Conservation (phyloP, 2,329 filamentous ascomycete species). For the Botrytis medusae region DNA sequence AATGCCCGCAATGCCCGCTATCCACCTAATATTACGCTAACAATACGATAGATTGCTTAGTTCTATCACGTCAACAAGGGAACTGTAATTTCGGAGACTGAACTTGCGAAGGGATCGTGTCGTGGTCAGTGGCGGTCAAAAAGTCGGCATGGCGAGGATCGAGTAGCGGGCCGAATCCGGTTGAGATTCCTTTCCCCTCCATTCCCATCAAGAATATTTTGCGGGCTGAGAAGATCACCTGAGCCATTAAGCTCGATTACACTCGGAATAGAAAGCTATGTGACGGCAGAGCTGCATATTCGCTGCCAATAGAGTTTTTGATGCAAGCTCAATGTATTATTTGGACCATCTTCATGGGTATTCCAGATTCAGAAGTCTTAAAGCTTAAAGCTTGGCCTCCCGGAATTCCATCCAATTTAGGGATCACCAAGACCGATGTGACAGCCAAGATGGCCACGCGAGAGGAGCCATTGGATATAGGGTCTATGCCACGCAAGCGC, state of each 20-base stretch:
- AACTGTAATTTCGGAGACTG: background rate
- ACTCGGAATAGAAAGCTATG: background rate
- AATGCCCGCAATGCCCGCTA: background rate
- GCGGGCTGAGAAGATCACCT: slow-evolving; percentile 5
- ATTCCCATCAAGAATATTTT: background rate
- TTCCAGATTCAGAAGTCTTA: background rate
- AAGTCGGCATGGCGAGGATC: background rate
- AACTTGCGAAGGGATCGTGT: background rate
- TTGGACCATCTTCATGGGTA: background rate
- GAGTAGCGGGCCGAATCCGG: background rate
- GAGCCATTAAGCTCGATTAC: background rate
- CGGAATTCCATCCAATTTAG: background rate
- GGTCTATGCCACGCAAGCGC: background rate
- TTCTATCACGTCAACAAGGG: background rate
- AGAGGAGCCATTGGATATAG: slow-evolving; percentile 2
- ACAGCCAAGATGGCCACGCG: background rate
- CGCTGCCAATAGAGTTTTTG: background rate
- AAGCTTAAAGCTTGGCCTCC: background rate
- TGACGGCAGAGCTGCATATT: slow-evolving; percentile 11
- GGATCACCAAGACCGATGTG: background rate
- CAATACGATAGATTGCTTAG: background rate
- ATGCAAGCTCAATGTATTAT: slow-evolving; percentile 4
- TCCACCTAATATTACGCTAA: background rate
- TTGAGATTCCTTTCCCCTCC: background rate
- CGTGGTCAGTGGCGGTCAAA: background rate